Conservation (phyloP, 768 basidiomycete species). For the Mrakia hoshinonis region DNA sequence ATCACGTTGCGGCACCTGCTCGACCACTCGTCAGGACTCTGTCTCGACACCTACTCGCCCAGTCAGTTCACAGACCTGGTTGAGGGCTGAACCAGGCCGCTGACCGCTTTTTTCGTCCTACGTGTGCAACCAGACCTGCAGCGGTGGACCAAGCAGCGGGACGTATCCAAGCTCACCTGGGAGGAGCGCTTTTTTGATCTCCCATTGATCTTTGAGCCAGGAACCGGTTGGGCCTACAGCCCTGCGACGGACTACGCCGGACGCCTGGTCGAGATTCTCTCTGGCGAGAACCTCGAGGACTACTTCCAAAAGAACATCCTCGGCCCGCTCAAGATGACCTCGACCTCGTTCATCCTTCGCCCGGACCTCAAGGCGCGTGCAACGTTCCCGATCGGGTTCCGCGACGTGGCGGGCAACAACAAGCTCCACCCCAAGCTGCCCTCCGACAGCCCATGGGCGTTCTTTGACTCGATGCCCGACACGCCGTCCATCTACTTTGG, state of each 20-base stretch:
- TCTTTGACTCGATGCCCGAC: neutral
- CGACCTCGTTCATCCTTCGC: constrained; percentile 1
- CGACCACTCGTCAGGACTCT: neutral
- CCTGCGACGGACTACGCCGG: neutral
- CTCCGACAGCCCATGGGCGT: neutral
- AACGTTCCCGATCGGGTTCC: neutral
- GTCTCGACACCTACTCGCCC: neutral
- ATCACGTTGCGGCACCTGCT: neutral
- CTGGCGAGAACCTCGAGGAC: neutral
- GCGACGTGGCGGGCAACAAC: neutral
- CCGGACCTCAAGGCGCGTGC: neutral
- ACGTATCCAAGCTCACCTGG: neutral
- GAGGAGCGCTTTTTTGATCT: neutral
- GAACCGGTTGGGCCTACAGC: neutral
- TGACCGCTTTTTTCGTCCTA: too few relatives aligned
- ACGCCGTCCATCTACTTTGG: neutral
- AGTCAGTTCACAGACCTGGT: neutral
- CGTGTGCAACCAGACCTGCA: too few relatives aligned
- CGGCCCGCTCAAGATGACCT: neutral
- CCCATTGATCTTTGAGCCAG: neutral
- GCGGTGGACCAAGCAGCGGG: too few relatives aligned
- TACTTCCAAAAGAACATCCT: neutral
- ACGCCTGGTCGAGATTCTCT: neutral
- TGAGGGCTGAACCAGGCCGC: too few relatives aligned
- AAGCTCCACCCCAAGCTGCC: neutral